Conservation (phyloP, 495 filamentous ascomycete genomes). For the Aspergillus bertholletiae region DNA sequence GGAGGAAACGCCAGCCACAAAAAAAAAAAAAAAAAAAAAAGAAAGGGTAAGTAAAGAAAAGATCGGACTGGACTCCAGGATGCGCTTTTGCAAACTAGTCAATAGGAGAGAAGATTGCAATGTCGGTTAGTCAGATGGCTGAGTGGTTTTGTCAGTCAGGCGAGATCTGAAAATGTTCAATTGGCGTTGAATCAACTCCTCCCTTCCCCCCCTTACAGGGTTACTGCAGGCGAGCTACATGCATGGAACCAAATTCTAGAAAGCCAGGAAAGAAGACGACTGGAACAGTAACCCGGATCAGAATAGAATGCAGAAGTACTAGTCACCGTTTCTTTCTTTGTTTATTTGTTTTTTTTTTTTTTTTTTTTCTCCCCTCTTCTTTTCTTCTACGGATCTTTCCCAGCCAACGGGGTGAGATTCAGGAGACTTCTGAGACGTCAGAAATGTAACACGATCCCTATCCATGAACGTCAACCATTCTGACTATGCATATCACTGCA, state of each 20-base stretch:
- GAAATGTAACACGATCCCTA: not conserved
- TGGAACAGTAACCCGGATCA: not conserved
- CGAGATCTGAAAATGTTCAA: not conserved
- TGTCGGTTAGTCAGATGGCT: not conserved
- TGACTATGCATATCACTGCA: not conserved
- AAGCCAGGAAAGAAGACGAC: not conserved
- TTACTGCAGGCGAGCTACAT: not conserved
- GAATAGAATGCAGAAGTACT: not conserved
- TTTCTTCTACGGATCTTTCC: too few relatives aligned
- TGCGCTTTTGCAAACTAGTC: too few relatives aligned
- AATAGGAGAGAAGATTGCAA: not conserved
- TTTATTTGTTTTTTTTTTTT: too few relatives aligned
- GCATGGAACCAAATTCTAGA: constrained; percentile 1
- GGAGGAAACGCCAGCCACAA: too few relatives aligned
- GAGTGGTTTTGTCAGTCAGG: not conserved
- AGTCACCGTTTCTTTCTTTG: not conserved
- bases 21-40: not conserved
- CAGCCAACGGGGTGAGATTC: not conserved
- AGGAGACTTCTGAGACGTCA: not conserved
- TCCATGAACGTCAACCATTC: too few relatives aligned
- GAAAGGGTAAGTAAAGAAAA: not conserved
- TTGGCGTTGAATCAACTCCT: not conserved
- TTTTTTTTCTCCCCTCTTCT: too few relatives aligned
- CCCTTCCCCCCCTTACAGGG: constrained; percentile 4
- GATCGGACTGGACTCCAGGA: too few relatives aligned